Conservation (phyloP, 495 filamentous ascomycete genomes). For the Achaetomiella virescens region DNA sequence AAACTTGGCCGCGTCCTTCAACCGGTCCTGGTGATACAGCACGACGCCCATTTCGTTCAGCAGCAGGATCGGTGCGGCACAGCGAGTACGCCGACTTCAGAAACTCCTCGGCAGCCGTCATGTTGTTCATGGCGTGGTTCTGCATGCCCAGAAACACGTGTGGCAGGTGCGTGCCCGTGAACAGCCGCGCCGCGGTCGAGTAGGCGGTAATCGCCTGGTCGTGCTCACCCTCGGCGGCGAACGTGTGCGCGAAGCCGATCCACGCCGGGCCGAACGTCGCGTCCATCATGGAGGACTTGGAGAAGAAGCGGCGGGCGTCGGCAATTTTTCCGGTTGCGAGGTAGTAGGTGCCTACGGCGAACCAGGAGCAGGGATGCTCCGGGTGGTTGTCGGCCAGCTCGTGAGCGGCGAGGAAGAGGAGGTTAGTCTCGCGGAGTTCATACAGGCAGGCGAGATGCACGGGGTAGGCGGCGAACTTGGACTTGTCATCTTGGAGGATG, state of each 20-base stretch:
- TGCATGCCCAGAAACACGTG: slow-evolving; percentile 98
- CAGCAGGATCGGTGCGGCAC: slow-evolving; percentile 74
- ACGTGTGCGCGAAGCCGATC: slow-evolving; percentile 99
- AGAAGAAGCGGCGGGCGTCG: slow-evolving; percentile 91
- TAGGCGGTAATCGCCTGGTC: slow-evolving; percentile 98
- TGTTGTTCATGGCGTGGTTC: slow-evolving; percentile 90
- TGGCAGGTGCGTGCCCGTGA: slow-evolving; percentile 94
- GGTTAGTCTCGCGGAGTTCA: slow-evolving; percentile 78
- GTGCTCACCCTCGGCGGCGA: slow-evolving; percentile 99
- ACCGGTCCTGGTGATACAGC: slow-evolving; percentile 81
- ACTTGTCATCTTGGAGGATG: slow-evolving; percentile 72
- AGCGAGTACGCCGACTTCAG: slow-evolving; percentile 77
- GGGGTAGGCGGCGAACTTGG: slow-evolving; percentile 85
- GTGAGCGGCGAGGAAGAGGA: slow-evolving; percentile 89
- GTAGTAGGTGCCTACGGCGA: slow-evolving; percentile 95
- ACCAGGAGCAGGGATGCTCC: slow-evolving; percentile 81
- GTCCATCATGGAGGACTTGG: slow-evolving; percentile 94
- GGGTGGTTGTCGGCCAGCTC: slow-evolving; percentile 89
- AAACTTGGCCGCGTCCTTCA: slow-evolving; percentile 61
- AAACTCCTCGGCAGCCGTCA: slow-evolving; percentile 93
- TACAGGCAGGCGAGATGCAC: slow-evolving; percentile 89
- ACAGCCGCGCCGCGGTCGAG: slow-evolving; percentile 88
- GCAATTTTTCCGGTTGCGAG: slow-evolving; percentile 81
- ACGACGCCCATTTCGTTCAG: slow-evolving; percentile 95
- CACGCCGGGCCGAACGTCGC: slow-evolving; percentile 96